Evolutionary conservation across 2,329 filamentous ascomycete genomes (phyloP), one percentile per base, ranked within the genome.

Genomic region (Diaporthe ilicicola): DNA sequence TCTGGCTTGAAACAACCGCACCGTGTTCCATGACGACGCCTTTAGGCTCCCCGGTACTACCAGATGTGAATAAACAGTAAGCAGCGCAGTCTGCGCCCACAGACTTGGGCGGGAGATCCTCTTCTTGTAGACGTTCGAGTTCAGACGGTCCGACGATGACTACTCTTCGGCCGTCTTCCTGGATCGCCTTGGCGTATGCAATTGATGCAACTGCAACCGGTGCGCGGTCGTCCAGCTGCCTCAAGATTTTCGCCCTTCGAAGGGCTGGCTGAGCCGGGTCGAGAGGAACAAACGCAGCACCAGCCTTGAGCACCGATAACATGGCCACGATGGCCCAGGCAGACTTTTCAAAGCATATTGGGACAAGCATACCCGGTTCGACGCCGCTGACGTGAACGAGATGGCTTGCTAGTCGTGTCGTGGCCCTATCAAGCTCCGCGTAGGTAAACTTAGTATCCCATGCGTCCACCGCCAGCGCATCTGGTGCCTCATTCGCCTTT

Each of bases 341-440:
- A 73, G 96, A 99, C 84, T 98, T 98, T 82, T 97, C 94, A 84
- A 89, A 87, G 67, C 88, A 95, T 79, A 94, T 98, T 78, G 87
- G 88, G 0, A 93, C 97, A 81, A 87, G 94, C 29, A 6, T 56
- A 2, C 53, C 53, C n/a, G 53, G 53, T 13, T 37, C 53, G 97
- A 77, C 95, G 94, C 84, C 88, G 97, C 3, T 19, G 32, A 39
- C 27, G 19, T 39, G 19, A 12, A 56, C 53, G 29, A 56, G 32
- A 39, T 37, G 53, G 29, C 53, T 37, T 22, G 53, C 53, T 22
- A 56, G 53, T 22, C 46, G 5, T 24, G 46, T 50, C 22, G 46
- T 50, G n/a, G 46, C 46, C 7, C 46, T 50, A 24, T 50, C 46
- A 50, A 50, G 46, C 46, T 50, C 46, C 46, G 46, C 8, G 46